These are phyloP conservation scores for Cryphonectria nitschkei DNA, from an alignment of 2,329 filamentous ascomycete species.

Conservation along the genomic window DNA sequence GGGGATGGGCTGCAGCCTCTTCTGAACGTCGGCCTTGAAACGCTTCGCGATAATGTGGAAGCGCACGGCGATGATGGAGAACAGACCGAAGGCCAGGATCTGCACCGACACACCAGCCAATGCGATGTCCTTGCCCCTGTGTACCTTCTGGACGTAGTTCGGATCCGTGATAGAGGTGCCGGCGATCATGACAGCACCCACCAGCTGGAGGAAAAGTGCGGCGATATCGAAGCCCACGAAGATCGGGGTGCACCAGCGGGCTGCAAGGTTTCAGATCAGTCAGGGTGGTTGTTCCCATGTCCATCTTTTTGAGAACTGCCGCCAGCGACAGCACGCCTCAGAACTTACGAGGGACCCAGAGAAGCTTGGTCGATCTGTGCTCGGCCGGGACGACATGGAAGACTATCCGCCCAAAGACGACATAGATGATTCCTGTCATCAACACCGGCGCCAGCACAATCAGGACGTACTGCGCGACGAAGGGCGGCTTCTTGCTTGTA, in stretches of 20 bases:
- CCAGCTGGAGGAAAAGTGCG: slow-evolving; percentile 44
- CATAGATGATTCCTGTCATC: slow-evolving; percentile 45
- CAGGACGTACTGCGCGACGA: slow-evolving; percentile 43
- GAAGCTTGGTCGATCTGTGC: slow-evolving; percentile 38
- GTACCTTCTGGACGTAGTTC: slow-evolving; percentile 38
- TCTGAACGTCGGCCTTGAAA: slow-evolving; percentile 38
- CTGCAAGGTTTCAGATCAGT: slow-evolving; percentile 23
- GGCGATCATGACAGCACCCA: slow-evolving; percentile 46
- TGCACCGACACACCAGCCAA: slow-evolving; percentile 47
- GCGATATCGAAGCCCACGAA: slow-evolving; percentile 47
- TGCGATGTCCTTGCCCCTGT: slow-evolving; percentile 44
- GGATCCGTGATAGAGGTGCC: slow-evolving; percentile 38
- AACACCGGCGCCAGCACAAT: slow-evolving; percentile 44
- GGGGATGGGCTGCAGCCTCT: slow-evolving; percentile 35
- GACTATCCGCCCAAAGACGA: slow-evolving; percentile 44
- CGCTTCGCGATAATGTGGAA: slow-evolving; percentile 50
- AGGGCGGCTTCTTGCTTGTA: slow-evolving; percentile 33
- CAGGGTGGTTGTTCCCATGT: slow-evolving; percentile 37
- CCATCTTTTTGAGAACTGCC: slow-evolving; percentile 32
- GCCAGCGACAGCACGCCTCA: background rate
- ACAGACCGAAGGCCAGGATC: slow-evolving; percentile 50
- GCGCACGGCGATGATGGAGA: slow-evolving; percentile 47
- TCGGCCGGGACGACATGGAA: slow-evolving; percentile 42
- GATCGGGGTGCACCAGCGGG: slow-evolving; percentile 42
- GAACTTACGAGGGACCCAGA: slow-evolving; percentile 41